These are phyloP conservation scores for Aspergillus latus DNA, from an alignment of 2,329 filamentous ascomycete genomes.

Conservation along the genomic window DNA sequence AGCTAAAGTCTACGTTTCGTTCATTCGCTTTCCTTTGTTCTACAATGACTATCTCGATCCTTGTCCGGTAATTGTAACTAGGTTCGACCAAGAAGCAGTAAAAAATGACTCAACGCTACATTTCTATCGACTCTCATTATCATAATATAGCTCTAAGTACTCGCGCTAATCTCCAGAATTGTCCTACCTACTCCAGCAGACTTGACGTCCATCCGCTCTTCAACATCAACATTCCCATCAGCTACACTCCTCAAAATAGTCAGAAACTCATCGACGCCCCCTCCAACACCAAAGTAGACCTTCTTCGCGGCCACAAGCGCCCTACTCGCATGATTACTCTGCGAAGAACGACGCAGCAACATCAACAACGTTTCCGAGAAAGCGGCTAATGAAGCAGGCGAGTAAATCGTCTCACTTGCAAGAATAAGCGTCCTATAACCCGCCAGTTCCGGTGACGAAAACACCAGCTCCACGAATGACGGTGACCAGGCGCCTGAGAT, in stretches of 20 bases:
- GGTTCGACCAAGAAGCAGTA: not conserved
- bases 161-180: slow-evolving; percentile 35
- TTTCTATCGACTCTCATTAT: not conserved
- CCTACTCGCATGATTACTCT: slow-evolving; percentile 33
- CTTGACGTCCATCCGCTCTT: slow-evolving; percentile 38
- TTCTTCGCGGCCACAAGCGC: slow-evolving; percentile 63
- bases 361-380: slow-evolving; percentile 57
- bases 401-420: slow-evolving; percentile 66
- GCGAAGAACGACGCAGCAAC: slow-evolving; percentile 47
- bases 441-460: slow-evolving; percentile 31
- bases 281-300: slow-evolving; percentile 67
- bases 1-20: slow-evolving; percentile 29
- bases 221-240: slow-evolving; percentile 29
- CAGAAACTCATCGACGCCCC: slow-evolving; percentile 62
- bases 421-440: slow-evolving; percentile 52
- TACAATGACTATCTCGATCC: not conserved
- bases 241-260: slow-evolving; percentile 31
- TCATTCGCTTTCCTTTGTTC: slow-evolving; percentile 30
- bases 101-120: not conserved
- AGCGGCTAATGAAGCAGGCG: slow-evolving; percentile 51
- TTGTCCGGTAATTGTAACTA: not conserved
- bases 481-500: slow-evolving; percentile 62
- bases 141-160: not conserved
- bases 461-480: slow-evolving; percentile 45
- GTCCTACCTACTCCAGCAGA: slow-evolving; percentile 47